Base-by-base conservation (phyloP, 1,284 basidiomycete species). In the Apiotrichum gamsii region DNA sequence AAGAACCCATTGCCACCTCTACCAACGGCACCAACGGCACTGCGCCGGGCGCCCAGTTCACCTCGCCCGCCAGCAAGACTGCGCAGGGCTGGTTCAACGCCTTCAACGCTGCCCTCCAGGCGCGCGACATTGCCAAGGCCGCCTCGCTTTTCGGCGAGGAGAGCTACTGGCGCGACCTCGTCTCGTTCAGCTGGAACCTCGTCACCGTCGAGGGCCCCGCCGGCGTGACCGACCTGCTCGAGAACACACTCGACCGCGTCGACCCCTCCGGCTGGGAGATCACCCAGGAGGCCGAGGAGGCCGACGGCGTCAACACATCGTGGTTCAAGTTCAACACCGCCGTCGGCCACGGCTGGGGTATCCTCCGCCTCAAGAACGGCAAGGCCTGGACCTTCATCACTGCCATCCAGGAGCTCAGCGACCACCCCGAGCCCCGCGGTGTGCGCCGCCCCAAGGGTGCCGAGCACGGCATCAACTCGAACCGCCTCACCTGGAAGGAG, bases 51-150 rank as follows among this genome's bases (percentile, higher is more conserved):
- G 23, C 39, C 18, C 19, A 25, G 9, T 29, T 38, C 29, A 21
- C 30, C 15, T 41, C 48, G 1, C 33, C 43, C 2, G 48, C 48
- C 24, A 45, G 40, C 33, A 20, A 33, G 15, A 33, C 24, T 23
- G 51, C 46, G 8, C 39, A 47, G 34, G 30, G 37, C 19, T 52
- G 51, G 51, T 36, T 52, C 43, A 33, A 37, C 39, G 38, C 35
- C 11, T 36, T 52, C 16, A 42, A 52, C 35, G 15, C 32, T 16
- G 39, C 51, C 14, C 51, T 52, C 43, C 29, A 47, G 35, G 28
- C 33, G n/a, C 11, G 30, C 29, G 94, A 96, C 67, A 95, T 91
- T 0, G 86, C 89, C 35, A 94, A 95, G 69, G 82, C 86, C 3
- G 90, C 93, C 28, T 94, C 94, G 71, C 65, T 96, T 78, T 94